Conservation (phyloP, 495 filamentous ascomycete genomes). For the Podospora pseudopauciseta region DNA sequence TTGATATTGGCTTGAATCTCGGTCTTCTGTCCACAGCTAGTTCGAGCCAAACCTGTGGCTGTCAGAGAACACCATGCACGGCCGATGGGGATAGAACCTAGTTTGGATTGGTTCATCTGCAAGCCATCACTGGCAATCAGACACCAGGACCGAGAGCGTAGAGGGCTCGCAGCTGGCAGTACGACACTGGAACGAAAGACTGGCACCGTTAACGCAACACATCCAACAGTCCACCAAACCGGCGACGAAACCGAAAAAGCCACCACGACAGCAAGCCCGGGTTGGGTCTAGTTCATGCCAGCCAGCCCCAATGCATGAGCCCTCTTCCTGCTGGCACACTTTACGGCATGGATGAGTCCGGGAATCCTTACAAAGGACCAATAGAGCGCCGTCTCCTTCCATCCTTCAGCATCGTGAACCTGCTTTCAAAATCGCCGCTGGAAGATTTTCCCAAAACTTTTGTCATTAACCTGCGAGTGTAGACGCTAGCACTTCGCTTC, state of each 20-base stretch:
- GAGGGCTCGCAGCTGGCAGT: not conserved
- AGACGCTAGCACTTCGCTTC: not conserved
- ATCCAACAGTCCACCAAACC: not conserved
- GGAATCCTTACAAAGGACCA: not conserved
- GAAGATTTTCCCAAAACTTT: not conserved
- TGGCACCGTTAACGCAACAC: not conserved
- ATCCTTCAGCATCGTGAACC: not conserved
- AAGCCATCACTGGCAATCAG: not conserved
- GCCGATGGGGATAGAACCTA: not conserved
- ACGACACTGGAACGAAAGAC: not conserved
- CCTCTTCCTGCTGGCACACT: not conserved
- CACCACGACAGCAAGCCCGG: not conserved
- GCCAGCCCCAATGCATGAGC: too few species aligned
- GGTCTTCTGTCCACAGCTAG: not conserved
- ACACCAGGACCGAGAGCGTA: not conserved
- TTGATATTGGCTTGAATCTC: too few species aligned
- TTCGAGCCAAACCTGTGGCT: not conserved
- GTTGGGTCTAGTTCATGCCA: not conserved
- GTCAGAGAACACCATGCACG: not conserved
- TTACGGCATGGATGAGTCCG: not conserved
- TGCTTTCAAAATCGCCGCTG: not conserved
- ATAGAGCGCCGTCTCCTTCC: not conserved
- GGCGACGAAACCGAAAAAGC: constrained; percentile 7
- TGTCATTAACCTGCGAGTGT: not conserved
- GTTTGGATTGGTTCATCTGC: not conserved